Conservation (phyloP, 2,329 filamentous ascomycete species). For the Ustilaginoidea virens region DNA sequence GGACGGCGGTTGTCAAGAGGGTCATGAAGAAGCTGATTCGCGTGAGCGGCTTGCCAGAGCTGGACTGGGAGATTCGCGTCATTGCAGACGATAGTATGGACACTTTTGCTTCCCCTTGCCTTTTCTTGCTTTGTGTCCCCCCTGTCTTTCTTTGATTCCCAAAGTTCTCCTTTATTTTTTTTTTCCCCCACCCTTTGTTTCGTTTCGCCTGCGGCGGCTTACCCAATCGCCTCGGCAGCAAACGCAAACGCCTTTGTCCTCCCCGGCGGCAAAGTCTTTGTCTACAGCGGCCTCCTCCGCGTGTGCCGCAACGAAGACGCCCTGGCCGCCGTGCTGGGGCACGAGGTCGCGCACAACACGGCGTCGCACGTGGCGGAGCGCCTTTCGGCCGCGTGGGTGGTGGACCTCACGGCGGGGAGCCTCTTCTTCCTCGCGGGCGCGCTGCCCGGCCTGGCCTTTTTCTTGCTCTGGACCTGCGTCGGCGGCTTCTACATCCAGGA, state of each 20-base stretch:
- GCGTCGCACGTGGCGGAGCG: conserved; percentile 54
- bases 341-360: conserved; percentile 67
- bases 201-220: no score
- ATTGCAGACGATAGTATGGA: conserved; percentile 46
- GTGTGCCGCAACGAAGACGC: conserved; percentile 51
- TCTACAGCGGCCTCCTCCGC: conserved; percentile 58
- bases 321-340: conserved; percentile 59
- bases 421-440: conserved; percentile 31
- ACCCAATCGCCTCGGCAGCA: conserved; percentile 16
- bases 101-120: neutral
- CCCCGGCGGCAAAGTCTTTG: conserved; percentile 67
- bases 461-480: conserved; percentile 25
- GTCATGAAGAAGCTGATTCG: conserved; percentile 54
- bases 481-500: conserved; percentile 36
- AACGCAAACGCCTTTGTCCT: conserved; percentile 63
- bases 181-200: neutral
- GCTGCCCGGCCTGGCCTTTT: conserved; percentile 23
- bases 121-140: neutral
- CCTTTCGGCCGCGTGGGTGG: conserved; percentile 35
- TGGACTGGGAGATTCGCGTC: conserved; percentile 58
- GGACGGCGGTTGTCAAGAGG: conserved; percentile 39
- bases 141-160: neutral
- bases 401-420: conserved; percentile 33
- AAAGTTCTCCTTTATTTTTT: neutral
- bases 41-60: conserved; percentile 42